Evolutionary conservation across 2,329 filamentous ascomycete genomes (phyloP).

Genomic region (Zelopaecilomyces penicillatus): DNA sequence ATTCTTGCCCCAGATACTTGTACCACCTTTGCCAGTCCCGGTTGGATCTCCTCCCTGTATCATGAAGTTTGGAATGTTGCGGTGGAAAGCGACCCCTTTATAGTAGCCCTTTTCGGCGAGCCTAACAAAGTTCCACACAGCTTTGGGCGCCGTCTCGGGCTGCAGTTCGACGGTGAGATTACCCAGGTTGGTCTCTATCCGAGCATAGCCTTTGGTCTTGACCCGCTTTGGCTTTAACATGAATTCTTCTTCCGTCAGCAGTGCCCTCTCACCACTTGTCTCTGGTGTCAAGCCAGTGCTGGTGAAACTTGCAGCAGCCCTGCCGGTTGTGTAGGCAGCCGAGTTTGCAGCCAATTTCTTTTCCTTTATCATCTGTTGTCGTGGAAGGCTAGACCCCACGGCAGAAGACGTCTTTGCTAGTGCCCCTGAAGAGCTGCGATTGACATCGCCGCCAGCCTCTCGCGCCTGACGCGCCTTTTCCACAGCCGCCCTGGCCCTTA

Average conservation of each 20-base stretch:
- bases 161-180: slow-evolving; percentile 83
- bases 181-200: slow-evolving; percentile 79
- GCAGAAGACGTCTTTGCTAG: slow-evolving; percentile 23
- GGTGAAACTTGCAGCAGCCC: slow-evolving; percentile 88
- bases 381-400: slow-evolving; percentile 14
- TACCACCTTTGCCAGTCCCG: slow-evolving; percentile 82
- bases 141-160: slow-evolving; percentile 82
- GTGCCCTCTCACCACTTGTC: slow-evolving; percentile 76
- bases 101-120: slow-evolving; percentile 89
- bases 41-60: slow-evolving; percentile 94
- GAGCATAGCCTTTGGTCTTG: slow-evolving; percentile 83
- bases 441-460: slow-evolving; percentile 49
- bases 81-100: slow-evolving; percentile 73
- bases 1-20: slow-evolving; percentile 87
- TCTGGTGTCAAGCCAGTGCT: slow-evolving; percentile 89
- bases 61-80: slow-evolving; percentile 96
- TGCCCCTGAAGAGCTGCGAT: slow-evolving; percentile 38
- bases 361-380: slow-evolving; percentile 38
- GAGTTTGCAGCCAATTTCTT: slow-evolving; percentile 70
- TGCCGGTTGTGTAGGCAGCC: slow-evolving; percentile 81
- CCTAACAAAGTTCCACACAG: slow-evolving; percentile 94
- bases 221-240: slow-evolving; percentile 87
- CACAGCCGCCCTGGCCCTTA: slow-evolving; percentile 89
- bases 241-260: slow-evolving; percentile 89
- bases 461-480: slow-evolving; percentile 76